Evolutionary conservation across 2,329 filamentous ascomycete genomes (phyloP), one percentile per base, ranked within the genome.

Genomic region (Stromatinia cepivora): DNA sequence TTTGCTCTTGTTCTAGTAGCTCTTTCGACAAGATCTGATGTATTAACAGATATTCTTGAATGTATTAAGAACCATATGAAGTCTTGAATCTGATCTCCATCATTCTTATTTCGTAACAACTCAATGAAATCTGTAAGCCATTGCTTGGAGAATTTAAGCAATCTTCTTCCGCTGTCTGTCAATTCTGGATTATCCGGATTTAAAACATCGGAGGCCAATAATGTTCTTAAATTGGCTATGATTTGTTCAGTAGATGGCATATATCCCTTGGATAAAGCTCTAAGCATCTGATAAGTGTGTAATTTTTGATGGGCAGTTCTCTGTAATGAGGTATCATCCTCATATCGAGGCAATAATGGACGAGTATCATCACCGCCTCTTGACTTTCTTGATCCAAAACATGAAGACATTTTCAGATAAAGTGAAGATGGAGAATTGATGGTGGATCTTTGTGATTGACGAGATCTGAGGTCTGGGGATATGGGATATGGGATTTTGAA

Each of bases 241-340:
- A 86, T 78, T 79, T 98, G 94, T 74, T 95, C 90, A 15, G 92
- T 97, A 8, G 92, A 95, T 59, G 94, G 94, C 91, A 98, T 94
- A 80, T 89, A 97, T 8, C 94, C 94, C 76, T 92, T 87, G 1
- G 87, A 87, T 13, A 97, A 79, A 67, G 94, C 94, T 66, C 92
- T 87, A 39, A 93, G 79, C 90, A 97, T 97, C 83, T 97, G 93
- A 78, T 97, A 97, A 36, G 90, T 90, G 81, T 97, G 94, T 71
- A 98, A 86, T 84, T 97, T 97, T 79, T 94, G 89, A 77, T 94
- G 92, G 70, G 97, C 85, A 75, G 88, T 84, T 61, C 88, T 85
- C 84, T 97, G 92, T 67, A 94, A 82, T 45, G 84, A 81, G 0
- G 94, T 97, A 76, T 95, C 92, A 79, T 96, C 90, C 76, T 88